Base-by-base conservation (phyloP, 441 rosid genomes). In the Capsella rubella region DNA sequence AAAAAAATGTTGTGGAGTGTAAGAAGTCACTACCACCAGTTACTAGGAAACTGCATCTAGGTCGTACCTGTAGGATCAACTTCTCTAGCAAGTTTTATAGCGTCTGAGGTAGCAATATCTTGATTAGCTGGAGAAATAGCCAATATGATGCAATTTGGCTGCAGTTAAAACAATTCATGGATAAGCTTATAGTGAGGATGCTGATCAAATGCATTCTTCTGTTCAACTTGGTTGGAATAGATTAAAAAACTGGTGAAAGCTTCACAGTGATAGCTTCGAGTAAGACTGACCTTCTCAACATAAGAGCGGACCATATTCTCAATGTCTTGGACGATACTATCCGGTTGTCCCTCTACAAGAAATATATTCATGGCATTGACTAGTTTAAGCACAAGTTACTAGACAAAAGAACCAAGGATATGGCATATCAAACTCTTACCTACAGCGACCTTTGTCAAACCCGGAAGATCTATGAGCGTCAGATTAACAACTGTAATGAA, bases 121-220 rank as follows among this genome's bases (percentile, higher is more conserved):
- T 95, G 99, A 89, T 95, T 95, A 11, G 99, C 99, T 54, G 99
- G 99, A 80, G 99, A 90, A 63, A 95, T 93, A 49, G 99, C 99
- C 88, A 95, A 85, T 83, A 95, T 93, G 80, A 95, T 91, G 87
- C 94, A 80, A 85, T 89, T 95, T 74, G 97, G 97, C 90, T 89
- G 77, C 84, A 76, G 73, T 69, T 76, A 78, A 72, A 50, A 71
- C 16, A 75, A 8, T 39, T 52, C 60, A 69, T 57, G 60, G 69
- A 60, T 76, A 32, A 70, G 71, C 56, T 69, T 13, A 37, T 12
- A 51, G 40, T 27, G 51, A 13, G 42, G 21, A 75, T 35, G 25
- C 57, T 18, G 54, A 69, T 64, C 76, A 40, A 49, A 32, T 75
- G 60, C 74, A 53, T 62, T 35, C 32, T 64, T 50, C 34, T 7